Evolutionary conservation across 306 rosid genomes (phyloP), one percentile per base, ranked within the genome.

Genomic region (Citrullus amarus): DNA sequence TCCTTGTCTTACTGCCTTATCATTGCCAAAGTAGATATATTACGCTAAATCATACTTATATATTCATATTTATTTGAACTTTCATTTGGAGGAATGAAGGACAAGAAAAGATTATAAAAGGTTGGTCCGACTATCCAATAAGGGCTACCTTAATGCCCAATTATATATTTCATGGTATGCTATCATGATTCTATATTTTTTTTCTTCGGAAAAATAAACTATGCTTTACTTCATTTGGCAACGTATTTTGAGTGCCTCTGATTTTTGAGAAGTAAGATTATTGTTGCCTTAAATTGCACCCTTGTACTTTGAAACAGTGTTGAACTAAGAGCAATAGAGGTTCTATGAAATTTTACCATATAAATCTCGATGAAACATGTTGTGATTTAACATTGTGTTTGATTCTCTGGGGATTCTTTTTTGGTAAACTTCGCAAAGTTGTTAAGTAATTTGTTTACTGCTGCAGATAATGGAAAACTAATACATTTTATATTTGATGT

Each of bases 401-500:
- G 76, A 70, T 44, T 20, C 12, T 70, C 9, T 28, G 6, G 58
- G 7, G 38, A 17, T 61, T 59, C n/a, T 32, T 58, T 44, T 38
- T 59, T 60, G 38, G 51, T 41, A 57, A 72, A 50, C 20, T 32
- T 25, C 46, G 13, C 22, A 6, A 13, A 16, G 50, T 50, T 72
- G 17, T 18, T 78, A 38, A 32, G 63, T 50, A 74, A 71, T 79
- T 83, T 79, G 66, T 69, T 79, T 73, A 58, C 54, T 56, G 39
- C 38, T 72, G 17, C 38, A 25, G 66, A 13, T 34, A 34, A 44
- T 79, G 41, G 10, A 62, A 66, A 84, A 72, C 73, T 80, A 70
- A 81, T 60, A 54, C 74, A 67, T 54, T 89, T 63, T 69, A 75
- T 87, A 82, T 71, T 69, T 81, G 78, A 50, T 81, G 78, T 91